Base-by-base conservation (phyloP, 495 filamentous ascomycete genomes). In the Margaritispora aquatica region DNA sequence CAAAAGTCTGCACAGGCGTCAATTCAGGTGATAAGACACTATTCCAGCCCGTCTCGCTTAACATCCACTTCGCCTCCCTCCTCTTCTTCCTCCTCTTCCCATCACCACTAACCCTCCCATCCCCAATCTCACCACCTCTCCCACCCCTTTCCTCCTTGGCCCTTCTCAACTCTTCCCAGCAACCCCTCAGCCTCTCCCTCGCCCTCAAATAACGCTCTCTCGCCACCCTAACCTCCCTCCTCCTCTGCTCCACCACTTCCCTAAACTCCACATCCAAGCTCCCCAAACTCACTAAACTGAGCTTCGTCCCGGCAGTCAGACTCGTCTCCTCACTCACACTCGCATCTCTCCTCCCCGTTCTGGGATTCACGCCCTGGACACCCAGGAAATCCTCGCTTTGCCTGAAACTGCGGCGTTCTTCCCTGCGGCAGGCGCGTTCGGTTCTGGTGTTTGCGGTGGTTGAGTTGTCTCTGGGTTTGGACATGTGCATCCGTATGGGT, bases 341-440 rank as follows among this genome's bases (percentile, higher is more conserved):
- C 21, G 54, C 26, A 31, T 80, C 72, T 55, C 70, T 73, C 60
- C 71, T 67, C 1, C 80, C 78, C n/a, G 78, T 81, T 47, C 73
- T 66, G 11, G 80, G 78, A 58, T 82, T 80, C n/a, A 74, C 73
- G 20, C 80, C 78, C 59, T 78, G 78, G 13, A 80, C 75, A 11
- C 80, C 78, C 11, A 81, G 70, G 66, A 74, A 82, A 59, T 82
- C 80, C 17, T 77, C 75, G 53, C 75, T 77, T 54, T 75, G 70
- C 41, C 71, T 73, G 26, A 68, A 41, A 41, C 55, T 62, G 22
- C 55, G 51, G 57, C 58, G 61, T 22, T 8, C 38, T 44, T 44
- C 38, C n/a, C n/a, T n/a, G n/a, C n/a, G n/a, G n/a, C n/a, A n/a
- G n/a, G n/a, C n/a, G n/a, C n/a, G n/a, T n/a, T n/a, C n/a, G n/a